Evolutionary conservation across 495 filamentous ascomycete species (phyloP), one percentile per base, ranked within the genome.

Genomic region (Evernia prunastri): DNA sequence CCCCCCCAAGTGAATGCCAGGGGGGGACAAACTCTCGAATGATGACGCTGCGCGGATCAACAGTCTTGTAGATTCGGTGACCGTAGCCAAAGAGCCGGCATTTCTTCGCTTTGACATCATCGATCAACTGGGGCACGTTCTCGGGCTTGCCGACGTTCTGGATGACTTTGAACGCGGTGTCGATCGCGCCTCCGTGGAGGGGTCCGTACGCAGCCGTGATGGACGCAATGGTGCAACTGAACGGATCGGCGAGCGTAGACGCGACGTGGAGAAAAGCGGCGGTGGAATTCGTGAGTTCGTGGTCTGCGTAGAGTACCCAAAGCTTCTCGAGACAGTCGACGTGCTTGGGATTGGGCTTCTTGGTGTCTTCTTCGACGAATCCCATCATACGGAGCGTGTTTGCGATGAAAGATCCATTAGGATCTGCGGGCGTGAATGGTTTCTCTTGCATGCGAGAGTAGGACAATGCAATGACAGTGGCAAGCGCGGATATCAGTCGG

Each of bases 231-330:
- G 78, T 63, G 17, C 76, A 70, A 17, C 76, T 76, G 58, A 77
- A 71, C 0, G 79, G 77, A 61, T 83, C 80, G 10, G 79, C 69
- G 8, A 82, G 71, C 0, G 78, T 73, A 18, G 79, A 83, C 2
- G 80, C 78, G 4, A 78, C 72, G 23, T 82, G 79, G 12, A 82
- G 74, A 42, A 83, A 74, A 2, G 79, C 79, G 0, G 80, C 73
- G 20, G 82, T 83, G 15, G 81, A 81, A 56, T 76, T 77, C 33
- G 83, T 82, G 69, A 82, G 75, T 61, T 80, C 82, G 58, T 84
- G 81, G 58, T 85, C 82, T 5, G 76, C 75, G 66, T 77, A 72
- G 3, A 83, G 69, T 12, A 77, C 73, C 71, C 79, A 82, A 3
- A 80, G 66, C 11, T 71, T 69, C 37, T 77, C 71, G 8, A 82